A percentile compares a stretch with the other conserved stretches of the same genome.
phyloP scores from a whole-genome alignment of 108 stramenopile genomes.

The Tribonema minus region DNA sequence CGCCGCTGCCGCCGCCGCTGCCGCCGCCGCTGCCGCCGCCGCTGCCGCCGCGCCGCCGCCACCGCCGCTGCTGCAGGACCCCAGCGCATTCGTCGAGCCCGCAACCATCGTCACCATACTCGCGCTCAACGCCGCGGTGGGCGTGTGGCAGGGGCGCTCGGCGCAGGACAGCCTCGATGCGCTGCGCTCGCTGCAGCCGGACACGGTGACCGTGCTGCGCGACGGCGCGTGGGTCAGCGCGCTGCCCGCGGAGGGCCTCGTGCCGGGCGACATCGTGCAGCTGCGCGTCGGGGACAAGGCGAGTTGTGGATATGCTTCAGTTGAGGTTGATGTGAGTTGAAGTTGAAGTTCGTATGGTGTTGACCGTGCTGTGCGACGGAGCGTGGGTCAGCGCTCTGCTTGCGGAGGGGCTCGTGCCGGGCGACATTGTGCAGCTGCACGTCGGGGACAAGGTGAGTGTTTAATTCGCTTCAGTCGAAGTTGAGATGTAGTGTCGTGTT shows the following conservation, averaged over 20 bases:
- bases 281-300: constrained; percentile 87
- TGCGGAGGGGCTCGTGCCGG: constrained; percentile 74
- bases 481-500: no score
- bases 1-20: not conserved
- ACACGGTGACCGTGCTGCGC: constrained; percentile 66
- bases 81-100: constrained; percentile 81
- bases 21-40: not conserved
- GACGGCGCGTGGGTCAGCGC: constrained; percentile 58
- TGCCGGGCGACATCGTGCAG: constrained; percentile 88
- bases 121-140: constrained; percentile 89
- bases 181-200: constrained; percentile 82
- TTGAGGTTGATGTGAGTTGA: no score
- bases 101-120: constrained; percentile 86
- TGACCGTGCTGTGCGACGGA: constrained; percentile 71
- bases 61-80: constrained; percentile 7
- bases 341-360: no score
- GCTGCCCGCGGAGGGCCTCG: constrained; percentile 62
- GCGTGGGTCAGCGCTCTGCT: constrained; percentile 46
- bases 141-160: constrained; percentile 83
- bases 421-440: constrained; percentile 78
- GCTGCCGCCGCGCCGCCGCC: not conserved
- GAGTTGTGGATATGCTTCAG: no score
- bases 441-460: constrained; percentile 80
- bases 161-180: constrained; percentile 83
- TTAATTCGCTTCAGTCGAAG: no score